Evolutionary conservation across 169 alveolate genomes (phyloP), one percentile per base, ranked within the genome.

Genomic region (Condylostoma magnum): DNA sequence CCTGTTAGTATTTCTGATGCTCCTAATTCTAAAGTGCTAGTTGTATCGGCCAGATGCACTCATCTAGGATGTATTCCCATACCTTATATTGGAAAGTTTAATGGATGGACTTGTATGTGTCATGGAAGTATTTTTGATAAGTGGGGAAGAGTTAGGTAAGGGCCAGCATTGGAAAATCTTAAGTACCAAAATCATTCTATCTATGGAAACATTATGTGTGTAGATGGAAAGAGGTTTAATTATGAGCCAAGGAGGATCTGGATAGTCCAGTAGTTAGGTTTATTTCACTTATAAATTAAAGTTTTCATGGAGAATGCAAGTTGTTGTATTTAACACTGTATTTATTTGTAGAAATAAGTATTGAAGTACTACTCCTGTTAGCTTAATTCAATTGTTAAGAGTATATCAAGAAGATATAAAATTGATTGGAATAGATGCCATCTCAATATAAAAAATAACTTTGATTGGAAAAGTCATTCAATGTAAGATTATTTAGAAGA

Each of bases 51-150:
- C 15, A 69, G 85, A 31, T 89, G 95, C 76, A 89, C 95, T 41
- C 95, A 89, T 66, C 66, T 89, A 38, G 94, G 92, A 34, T 89
- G 94, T 58, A 89, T 89, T 56, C 95, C 95, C 47, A 87, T 89
- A 34, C 94, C 94, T 15, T 88, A 88, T 68, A 67, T 88, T 43
- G 94, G 94, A 52, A 90, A 90, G 18, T 83, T 84, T 69, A 88
- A 81, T 66, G 90, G 88, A 37, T 79, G 91, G 94, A 90, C 87
- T 36, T 88, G 94, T 60, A 74, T 88, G 52, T 88, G 94, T 74
- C 94, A 88, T 75, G 94, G 94, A 43, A 81, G 90, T 25, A 90
- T 88, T 37, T 88, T 80, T 63, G 94, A 88, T 72, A 88, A 88
- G 67, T 88, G 70, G 82, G 94, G 90, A 43, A 76, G 94, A 77